phyloP scores from a whole-genome alignment of 768 basidiomycete species.

The Rhodotorula graminis region DNA sequence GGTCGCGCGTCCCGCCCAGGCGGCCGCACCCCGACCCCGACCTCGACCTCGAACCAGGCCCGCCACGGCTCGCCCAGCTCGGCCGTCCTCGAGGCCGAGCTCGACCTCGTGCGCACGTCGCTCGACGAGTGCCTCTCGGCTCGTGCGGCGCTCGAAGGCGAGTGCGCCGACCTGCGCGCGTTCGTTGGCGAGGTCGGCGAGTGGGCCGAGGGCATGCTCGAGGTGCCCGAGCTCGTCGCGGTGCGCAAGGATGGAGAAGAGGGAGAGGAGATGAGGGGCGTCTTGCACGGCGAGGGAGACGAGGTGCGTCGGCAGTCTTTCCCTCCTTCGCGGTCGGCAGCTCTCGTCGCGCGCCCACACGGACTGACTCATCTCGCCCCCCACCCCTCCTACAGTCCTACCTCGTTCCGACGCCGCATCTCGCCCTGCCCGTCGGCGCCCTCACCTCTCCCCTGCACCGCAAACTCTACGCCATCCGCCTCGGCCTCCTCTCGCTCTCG shows the following conservation, averaged over 20 bases:
- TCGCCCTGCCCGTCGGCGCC: conserved; percentile 7
- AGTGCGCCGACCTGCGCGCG: conserved; percentile 6
- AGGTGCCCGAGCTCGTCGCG: conserved; percentile 1
- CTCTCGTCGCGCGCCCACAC: rapidly evolving
- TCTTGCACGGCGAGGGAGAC: background rate
- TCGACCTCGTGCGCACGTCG: conserved; percentile 1
- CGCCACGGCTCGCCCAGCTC: background rate
- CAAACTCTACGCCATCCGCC: conserved; percentile 23
- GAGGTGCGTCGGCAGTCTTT: background rate
- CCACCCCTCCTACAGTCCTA: conserved; percentile 2
- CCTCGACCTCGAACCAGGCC: background rate
- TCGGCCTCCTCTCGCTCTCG: conserved; percentile 9
- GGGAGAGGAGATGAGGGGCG: background rate
- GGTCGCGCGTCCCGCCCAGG: background rate
- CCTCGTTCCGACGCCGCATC: conserved; percentile 10
- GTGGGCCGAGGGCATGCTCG: conserved; percentile 12
- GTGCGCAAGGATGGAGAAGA: background rate
- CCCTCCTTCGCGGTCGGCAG: background rate
- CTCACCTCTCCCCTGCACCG: conserved; percentile 11
- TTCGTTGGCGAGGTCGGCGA: conserved; percentile 28
- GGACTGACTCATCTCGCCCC: background rate
- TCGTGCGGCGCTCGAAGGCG: background rate
- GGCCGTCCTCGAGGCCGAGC: conserved; percentile 5
- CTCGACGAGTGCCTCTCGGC: background rate
- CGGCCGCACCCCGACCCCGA: background rate